Base-by-base conservation (phyloP, 495 filamentous ascomycete species). In the Monascus purpureus region DNA sequence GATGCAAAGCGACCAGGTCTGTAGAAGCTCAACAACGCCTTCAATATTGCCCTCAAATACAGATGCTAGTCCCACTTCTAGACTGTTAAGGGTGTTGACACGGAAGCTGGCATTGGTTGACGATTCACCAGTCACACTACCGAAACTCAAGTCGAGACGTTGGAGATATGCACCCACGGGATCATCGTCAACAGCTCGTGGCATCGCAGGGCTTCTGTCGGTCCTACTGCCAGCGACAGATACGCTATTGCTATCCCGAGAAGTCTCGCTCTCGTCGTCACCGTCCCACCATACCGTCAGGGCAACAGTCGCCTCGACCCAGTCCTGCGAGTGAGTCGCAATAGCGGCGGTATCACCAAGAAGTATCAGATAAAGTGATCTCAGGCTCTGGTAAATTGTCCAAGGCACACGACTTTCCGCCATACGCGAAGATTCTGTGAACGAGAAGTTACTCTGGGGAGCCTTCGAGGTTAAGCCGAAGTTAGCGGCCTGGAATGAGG, bases 251-350 rank as follows among this genome's bases (percentile, higher is more conserved):
- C 6, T 43, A 11, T 45, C 24, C 13, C 25, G 33, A 0, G 50
- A 35, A 11, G 41, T 24, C 8, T 47, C 47, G 8, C 46, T 50
- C 12, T 77, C 66, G 32, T 76, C 74, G 11, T 80, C 70, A 22
- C 86, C 81, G 49, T 85, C 75, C 83, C 85, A 92, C 86, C 86
- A 94, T 1, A 76, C 74, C 7, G 83, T 78, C 28, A 93, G 53
- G 3, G 73, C 77, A 29, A 92, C 53, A 1, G 79, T 77, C 1
- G 83, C 84, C 53, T 95, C 87, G 28, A 85, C 66, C 86, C 85
- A 95, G 50, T 90, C 83, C 41, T 80, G 68, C 7, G 83, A 64
- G 28, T 67, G 58, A 19, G 68, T 65, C 22, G 86, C 59, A 38
- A 93, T 82, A 8, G 82, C 74, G 7, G 66, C 57, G 8, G 68